These are phyloP conservation scores for Ricinus communis DNA, from an alignment of 345 rosid species.

Conservation along the genomic window DNA sequence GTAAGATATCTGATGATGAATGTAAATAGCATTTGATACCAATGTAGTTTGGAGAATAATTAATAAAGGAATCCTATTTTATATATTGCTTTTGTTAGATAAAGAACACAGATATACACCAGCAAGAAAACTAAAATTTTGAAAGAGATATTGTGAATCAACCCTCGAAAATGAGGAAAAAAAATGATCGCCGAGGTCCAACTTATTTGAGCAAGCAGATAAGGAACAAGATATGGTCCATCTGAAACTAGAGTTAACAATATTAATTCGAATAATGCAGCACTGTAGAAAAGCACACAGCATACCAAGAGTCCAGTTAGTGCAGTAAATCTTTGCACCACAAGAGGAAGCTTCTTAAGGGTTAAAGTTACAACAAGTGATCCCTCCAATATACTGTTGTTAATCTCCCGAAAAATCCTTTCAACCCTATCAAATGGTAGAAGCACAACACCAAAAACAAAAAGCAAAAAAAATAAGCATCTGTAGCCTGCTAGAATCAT, in stretches of 20 bases:
- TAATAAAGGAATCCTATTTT: no score
- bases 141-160: no score
- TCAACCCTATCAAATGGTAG: conserved; percentile 66
- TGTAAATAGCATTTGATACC: no score
- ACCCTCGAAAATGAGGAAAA: no score
- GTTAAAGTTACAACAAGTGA: conserved; percentile 71
- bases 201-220: background rate
- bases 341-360: conserved; percentile 75
- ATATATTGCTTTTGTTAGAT: no score
- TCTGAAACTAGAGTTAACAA: background rate
- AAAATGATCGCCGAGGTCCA: background rate
- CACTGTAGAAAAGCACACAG: background rate
- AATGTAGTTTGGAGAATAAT: no score
- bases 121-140: no score
- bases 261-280: background rate
- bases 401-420: conserved; percentile 81
- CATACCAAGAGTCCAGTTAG: conserved; percentile 91
- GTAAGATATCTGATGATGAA: no score
- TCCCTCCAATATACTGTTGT: conserved; percentile 58
- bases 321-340: conserved; percentile 81
- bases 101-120: background rate
- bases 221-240: background rate
- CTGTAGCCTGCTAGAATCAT: background rate
- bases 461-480: conserved; percentile 20
- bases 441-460: conserved; percentile 12